Evolutionary conservation across 441 rosid genomes (phyloP), one percentile per base, ranked within the genome.

Genomic region (Biscutella auriculata): DNA sequence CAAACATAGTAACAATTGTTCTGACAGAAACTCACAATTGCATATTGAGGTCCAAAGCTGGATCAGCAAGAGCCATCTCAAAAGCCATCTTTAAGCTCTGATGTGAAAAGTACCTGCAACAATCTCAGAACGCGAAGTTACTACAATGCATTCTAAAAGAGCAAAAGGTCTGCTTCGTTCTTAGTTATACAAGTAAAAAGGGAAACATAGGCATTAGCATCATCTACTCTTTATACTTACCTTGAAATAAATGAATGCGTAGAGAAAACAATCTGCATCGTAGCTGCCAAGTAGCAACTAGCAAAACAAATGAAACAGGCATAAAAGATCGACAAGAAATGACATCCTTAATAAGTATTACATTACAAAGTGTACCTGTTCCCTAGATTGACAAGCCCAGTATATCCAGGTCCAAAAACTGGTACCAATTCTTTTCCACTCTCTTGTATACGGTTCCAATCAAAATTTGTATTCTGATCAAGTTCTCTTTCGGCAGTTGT

Each of bases 401-500:
- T 93, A 79, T 86, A 87, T 55, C 97, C 97, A 1, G 98, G 95
- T 53, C 98, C 97, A 71, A 61, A 80, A 56, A 93, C 68, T 41
- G 93, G 95, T 57, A 88, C 88, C 64, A 84, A 67, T 11, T 79
- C 93, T 69, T 82, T 78, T 45, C 95, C 97, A 76, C 95, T 93
- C 79, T 93, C 98, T 83, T 93, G 97, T 63, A 93, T 93, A 46
- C 97, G 94, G 65, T 88, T 87, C 98, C 98, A 93, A 65, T 93
- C 97, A 71, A 82, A 88, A 73, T 88, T 93, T 48, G 85, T 78
- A 71, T 93, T 93, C 65, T 93, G 97, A 78, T 93, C 97, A 73
- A 93, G 92, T 80, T 93, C 98, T 73, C 83, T 84, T 74, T 93
- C 98, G n/a, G 98, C 95, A 40, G 98, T 93, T 47, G 98, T 93